Conservation (phyloP, 305 asterid genomes). For the Andrographis paniculata region DNA sequence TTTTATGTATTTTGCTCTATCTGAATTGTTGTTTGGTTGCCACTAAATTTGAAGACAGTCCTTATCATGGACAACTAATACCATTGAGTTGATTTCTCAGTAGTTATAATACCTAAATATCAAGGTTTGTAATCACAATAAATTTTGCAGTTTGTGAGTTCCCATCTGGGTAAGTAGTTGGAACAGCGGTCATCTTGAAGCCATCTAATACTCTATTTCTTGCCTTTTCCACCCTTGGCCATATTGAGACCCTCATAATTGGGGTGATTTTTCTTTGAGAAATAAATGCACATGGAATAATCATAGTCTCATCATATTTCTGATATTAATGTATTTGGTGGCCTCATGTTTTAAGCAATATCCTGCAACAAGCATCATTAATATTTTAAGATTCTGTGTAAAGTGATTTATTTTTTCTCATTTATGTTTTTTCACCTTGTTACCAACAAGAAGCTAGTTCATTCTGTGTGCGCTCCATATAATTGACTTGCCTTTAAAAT, state of each 20-base stretch:
- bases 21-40: constrained; percentile 10
- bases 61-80: constrained; percentile 11
- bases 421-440: constrained; percentile 1
- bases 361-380: background rate
- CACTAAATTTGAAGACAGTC: constrained; percentile 6
- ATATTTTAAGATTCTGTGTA: background rate
- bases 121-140: background rate
- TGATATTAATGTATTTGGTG: background rate
- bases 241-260: background rate
- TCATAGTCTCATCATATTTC: too few relatives aligned
- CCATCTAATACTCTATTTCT: too few relatives aligned
- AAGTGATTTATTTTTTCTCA: background rate
- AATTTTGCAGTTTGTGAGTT: constrained; percentile 1
- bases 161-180: background rate
- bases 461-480: constrained; percentile 3
- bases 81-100: background rate
- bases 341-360: background rate
- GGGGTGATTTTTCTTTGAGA: too few relatives aligned
- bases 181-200: constrained; percentile 4
- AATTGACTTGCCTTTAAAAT: constrained; percentile 9
- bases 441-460: background rate
- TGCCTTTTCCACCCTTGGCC: too few relatives aligned
- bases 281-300: too few relatives aligned
- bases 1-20: constrained; percentile 11
- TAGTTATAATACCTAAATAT: constrained; percentile 5